Evolutionary conservation across 2,329 filamentous ascomycete species (phyloP).

Genomic region (Trichoderma asperellum): DNA sequence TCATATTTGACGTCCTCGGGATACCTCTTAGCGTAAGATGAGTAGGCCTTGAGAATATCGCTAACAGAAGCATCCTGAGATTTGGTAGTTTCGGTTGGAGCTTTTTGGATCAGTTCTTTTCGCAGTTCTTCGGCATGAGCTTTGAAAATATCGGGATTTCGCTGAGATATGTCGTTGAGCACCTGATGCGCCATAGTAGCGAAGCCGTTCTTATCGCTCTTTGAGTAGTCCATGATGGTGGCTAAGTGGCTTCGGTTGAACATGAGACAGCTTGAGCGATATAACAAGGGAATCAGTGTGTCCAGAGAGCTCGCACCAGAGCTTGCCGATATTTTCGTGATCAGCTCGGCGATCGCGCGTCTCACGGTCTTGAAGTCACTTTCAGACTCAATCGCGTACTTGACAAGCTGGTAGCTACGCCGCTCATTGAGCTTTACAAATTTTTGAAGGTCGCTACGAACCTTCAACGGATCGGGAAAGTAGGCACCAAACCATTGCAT

Average conservation of each 20-base stretch:
- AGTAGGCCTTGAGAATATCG: conserved; percentile 90
- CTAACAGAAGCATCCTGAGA: conserved; percentile 75
- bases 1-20: conserved; percentile 81
- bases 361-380: conserved; percentile 91
- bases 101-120: conserved; percentile 79
- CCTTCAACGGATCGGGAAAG: conserved; percentile 74
- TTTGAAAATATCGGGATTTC: conserved; percentile 88
- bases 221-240: conserved; percentile 84
- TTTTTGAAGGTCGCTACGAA: conserved; percentile 78
- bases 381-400: conserved; percentile 80
- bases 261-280: conserved; percentile 79
- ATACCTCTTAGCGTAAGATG: conserved; percentile 86
- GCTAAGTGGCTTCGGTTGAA: conserved; percentile 95
- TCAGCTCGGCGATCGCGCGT: conserved; percentile 87
- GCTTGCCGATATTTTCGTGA: conserved; percentile 75
- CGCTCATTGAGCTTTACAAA: conserved; percentile 92
- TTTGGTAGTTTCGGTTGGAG: conserved; percentile 68
- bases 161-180: conserved; percentile 87
- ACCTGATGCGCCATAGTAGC: conserved; percentile 83
- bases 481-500: conserved; percentile 74
- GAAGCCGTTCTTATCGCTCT: conserved; percentile 78
- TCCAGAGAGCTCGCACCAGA: conserved; percentile 70
- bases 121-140: conserved; percentile 91
- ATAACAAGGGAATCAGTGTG: conserved; percentile 80
- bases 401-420: conserved; percentile 84